Base-by-base conservation (phyloP, 2,329 filamentous ascomycete genomes). In the Ophiostoma montium region DNA sequence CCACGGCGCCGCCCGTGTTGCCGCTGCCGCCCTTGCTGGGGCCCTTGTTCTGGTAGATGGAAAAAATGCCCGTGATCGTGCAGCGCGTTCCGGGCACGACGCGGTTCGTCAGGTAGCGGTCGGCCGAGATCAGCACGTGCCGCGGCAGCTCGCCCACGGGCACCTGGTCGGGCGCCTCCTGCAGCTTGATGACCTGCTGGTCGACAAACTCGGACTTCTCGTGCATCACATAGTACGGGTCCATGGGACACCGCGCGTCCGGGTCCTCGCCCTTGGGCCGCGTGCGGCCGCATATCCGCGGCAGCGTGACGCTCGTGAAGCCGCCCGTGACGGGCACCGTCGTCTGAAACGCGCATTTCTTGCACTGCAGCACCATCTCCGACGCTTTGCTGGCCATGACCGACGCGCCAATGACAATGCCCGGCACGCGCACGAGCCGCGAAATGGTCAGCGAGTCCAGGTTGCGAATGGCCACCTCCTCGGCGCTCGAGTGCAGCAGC, bases 361-460 rank as follows among this genome's bases (percentile, higher is more conserved):
- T 80, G 69, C 92, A 98, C 65, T 94, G 81, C 47, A 98, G 84
- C 53, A 85, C 77, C 21, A 98, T 73, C 23, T 81, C 73, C 7
- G 88, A 95, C 5, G 92, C 87, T 70, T 98, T 96, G 12, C 90
- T 96, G 2, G 89, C 95, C 64, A 96, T 83, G 16, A 94, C 94
- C 1, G 90, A 95, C 43, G 92, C 92, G 43, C 92, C 90, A 56
- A 98, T 98, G 52, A 98, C 87, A 56, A 98, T 98, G 46, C 92
- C 94, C 1, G 92, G 92, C 50, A 98, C 94, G 50, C 90, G 80
- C 35, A 98, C 90, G n/a, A 98, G 82, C 57, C 88, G 82, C 5
- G 90, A 88, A 57, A 98, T 94, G 55, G 87, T 90, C 54, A 85
- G 83, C 9, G 92, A 94, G 59, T 94, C 92, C 35, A 98, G 76